Percentiles rank a stretch among this genome's conserved stretches.
These are phyloP conservation scores for Litsea cubeba DNA, from an alignment of 164 flowering plant species.

Conservation along the genomic window DNA sequence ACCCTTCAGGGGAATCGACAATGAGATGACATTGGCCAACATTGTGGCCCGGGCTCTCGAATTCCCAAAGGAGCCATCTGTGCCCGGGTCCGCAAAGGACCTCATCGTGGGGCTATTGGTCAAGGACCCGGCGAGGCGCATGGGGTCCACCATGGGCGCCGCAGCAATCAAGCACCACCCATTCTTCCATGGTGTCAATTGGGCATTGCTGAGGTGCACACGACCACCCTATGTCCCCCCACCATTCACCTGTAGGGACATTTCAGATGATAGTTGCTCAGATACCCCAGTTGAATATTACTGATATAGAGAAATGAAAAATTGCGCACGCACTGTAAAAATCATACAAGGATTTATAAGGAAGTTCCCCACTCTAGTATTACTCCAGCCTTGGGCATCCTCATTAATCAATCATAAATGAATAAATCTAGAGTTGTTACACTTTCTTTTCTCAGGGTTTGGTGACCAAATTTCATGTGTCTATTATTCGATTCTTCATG, in stretches of 20 bases:
- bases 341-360: no score
- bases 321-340: no score
- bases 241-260: slow-evolving; percentile 23
- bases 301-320: slow-evolving; percentile 13
- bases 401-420: no score
- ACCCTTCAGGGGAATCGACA: slow-evolving; percentile 67
- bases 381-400: no score
- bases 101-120: slow-evolving; percentile 49
- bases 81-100: slow-evolving; percentile 45
- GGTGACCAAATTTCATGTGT: background rate
- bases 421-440: no score
- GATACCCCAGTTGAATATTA: slow-evolving; percentile 61
- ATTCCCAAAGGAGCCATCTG: slow-evolving; percentile 63
- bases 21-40: slow-evolving; percentile 76
- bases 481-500: background rate
- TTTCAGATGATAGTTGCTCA: slow-evolving; percentile 38
- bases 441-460: no score
- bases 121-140: slow-evolving; percentile 61
- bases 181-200: slow-evolving; percentile 77
- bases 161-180: slow-evolving; percentile 66
- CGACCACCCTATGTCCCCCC: slow-evolving; percentile 65
- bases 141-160: slow-evolving; percentile 82
- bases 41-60: slow-evolving; percentile 80
- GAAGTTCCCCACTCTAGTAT: no score
- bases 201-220: slow-evolving; percentile 82